Conservation (phyloP, 495 filamentous ascomycete genomes). For the Penicillium pulvis region DNA sequence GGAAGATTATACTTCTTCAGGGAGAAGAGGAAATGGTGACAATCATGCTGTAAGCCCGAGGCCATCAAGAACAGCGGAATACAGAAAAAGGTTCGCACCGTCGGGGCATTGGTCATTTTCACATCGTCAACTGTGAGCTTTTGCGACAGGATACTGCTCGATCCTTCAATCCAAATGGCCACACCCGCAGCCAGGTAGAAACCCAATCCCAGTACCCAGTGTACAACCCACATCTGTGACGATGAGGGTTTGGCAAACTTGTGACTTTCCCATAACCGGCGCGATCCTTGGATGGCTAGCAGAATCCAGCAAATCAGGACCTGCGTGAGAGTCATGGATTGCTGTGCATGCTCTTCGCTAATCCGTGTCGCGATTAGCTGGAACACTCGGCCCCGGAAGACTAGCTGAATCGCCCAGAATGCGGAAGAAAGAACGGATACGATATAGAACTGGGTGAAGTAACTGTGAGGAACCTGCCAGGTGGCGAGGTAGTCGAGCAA, state of each 20-base stretch:
- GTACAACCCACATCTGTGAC: slow-evolving; percentile 78
- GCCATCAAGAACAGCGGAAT: slow-evolving; percentile 70
- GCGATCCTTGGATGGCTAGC: slow-evolving; percentile 70
- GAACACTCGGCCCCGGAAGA: slow-evolving; percentile 53
- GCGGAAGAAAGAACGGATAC: slow-evolving; percentile 66
- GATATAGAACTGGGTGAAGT: slow-evolving; percentile 87
- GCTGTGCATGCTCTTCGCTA: slow-evolving; percentile 35
- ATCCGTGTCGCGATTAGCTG: slow-evolving; percentile 40
- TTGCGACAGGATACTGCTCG: slow-evolving; percentile 57
- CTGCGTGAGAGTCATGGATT: slow-evolving; percentile 65
- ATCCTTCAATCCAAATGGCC: slow-evolving; percentile 84
- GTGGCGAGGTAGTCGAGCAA: slow-evolving; percentile 55
- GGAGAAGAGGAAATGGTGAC: slow-evolving; percentile 76
- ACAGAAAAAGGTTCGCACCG: slow-evolving; percentile 60
- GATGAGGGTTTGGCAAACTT: slow-evolving; percentile 64
- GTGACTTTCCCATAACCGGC: slow-evolving; percentile 74
- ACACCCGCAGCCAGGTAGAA: slow-evolving; percentile 77
- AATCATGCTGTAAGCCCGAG: slow-evolving; percentile 77
- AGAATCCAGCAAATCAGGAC: slow-evolving; percentile 67
- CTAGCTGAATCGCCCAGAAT: slow-evolving; percentile 77
- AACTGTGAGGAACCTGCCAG: slow-evolving; percentile 75
- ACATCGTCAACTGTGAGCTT: slow-evolving; percentile 35
- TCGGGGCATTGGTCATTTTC: slow-evolving; percentile 46
- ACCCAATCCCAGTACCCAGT: slow-evolving; percentile 74
- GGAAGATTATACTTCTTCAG: slow-evolving; percentile 87